phyloP scores from a whole-genome alignment of 306 rosid genomes.

The Gynostemma pentaphyllum region DNA sequence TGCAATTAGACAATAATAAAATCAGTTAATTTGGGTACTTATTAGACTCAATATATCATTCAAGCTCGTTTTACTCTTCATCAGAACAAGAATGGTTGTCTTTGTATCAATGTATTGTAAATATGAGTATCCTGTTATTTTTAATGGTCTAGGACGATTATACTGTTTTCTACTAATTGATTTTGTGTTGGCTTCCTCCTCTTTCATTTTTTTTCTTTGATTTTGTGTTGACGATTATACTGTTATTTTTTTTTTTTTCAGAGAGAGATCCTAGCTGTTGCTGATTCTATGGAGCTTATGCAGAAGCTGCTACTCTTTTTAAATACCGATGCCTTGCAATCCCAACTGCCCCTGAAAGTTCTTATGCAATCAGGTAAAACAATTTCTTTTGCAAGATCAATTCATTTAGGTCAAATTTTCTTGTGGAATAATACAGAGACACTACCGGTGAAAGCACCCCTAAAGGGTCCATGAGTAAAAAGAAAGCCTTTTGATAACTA shows the following conservation, averaged over 20 bases:
- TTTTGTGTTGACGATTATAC: background rate
- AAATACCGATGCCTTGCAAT: conserved; percentile 48
- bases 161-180: background rate
- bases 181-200: background rate
- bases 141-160: background rate
- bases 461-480: background rate
- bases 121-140: too few relatives aligned
- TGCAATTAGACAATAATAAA: background rate
- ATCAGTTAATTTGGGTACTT: background rate
- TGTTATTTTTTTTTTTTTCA: too few relatives aligned
- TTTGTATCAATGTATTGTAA: background rate
- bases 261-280: conserved; percentile 66
- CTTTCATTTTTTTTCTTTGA: too few relatives aligned
- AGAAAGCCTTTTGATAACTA: too few relatives aligned
- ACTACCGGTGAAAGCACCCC: background rate
- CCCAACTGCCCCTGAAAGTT: conserved; percentile 52
- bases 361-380: conserved; percentile 43
- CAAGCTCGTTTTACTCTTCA: background rate
- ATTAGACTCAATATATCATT: background rate
- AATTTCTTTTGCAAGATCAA: conserved; percentile 2
- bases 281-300: conserved; percentile 61
- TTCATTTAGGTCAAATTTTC: too few relatives aligned
- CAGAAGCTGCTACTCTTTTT: conserved; percentile 55
- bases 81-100: background rate
- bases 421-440: too few relatives aligned